Evolutionary conservation across 176 grass and related monocot genomes (phyloP).

Genomic region (Ampelocalamus luodianensis): DNA sequence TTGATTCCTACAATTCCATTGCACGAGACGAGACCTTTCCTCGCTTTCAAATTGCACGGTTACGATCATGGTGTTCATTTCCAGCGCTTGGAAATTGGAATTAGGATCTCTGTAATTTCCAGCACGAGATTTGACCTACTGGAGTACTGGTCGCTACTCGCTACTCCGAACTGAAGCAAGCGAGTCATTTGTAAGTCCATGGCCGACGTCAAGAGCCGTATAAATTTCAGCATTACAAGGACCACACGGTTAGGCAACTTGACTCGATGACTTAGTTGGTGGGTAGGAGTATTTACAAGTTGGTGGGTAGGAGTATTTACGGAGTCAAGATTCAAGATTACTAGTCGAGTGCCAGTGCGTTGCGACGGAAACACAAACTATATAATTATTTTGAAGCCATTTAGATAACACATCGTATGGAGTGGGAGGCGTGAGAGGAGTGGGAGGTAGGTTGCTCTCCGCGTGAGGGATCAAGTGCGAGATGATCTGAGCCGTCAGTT

Average conservation of each 20-base stretch:
- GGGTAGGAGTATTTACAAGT: not conserved
- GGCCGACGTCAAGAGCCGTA: not conserved
- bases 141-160: not conserved
- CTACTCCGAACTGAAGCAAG: not conserved
- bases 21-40: not conserved
- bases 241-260: slow-evolving; percentile 19
- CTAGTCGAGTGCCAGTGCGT: no score
- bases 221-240: not conserved
- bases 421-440: no score
- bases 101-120: not conserved
- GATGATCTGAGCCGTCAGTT: no score
- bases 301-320: no score
- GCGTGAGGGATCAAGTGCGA: no score
- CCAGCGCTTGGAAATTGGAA: not conserved
- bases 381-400: no score
- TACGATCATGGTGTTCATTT: not conserved
- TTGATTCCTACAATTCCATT: slow-evolving; percentile 1
- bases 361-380: no score
- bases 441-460: no score
- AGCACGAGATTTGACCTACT: slow-evolving; percentile 27
- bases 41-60: not conserved
- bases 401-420: no score
- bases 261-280: not conserved
- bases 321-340: no score
- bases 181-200: not conserved